A percentile compares a stretch with the other conserved stretches of the same genome.
phyloP scores from a whole-genome alignment of 495 filamentous ascomycete species.

The Aspergillus coremiiformis region DNA sequence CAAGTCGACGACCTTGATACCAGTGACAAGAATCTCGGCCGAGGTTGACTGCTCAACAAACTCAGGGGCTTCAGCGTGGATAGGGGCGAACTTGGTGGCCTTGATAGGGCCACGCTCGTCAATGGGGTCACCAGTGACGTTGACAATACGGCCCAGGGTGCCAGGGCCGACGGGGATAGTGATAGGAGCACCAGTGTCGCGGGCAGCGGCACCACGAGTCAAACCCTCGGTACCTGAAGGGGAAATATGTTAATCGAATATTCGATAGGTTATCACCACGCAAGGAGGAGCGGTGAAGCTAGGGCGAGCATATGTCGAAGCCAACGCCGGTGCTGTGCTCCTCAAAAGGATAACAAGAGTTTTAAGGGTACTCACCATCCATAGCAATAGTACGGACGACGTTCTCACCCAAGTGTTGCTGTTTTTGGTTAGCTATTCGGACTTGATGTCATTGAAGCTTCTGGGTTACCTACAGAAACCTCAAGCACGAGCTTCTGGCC shows the following conservation, averaged over 20 bases:
- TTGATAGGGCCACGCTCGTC: slow-evolving; percentile 99
- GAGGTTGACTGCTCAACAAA: slow-evolving; percentile 93
- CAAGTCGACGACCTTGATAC: slow-evolving; percentile 99
- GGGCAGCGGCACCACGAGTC: slow-evolving; percentile 74
- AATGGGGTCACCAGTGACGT: slow-evolving; percentile 99
- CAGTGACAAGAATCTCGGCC: slow-evolving; percentile 94
- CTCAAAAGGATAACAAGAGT: background rate
- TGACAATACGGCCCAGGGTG: slow-evolving; percentile 98
- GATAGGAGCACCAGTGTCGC: slow-evolving; percentile 91
- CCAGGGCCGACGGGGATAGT: slow-evolving; percentile 92
- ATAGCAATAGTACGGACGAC: slow-evolving; percentile 99
- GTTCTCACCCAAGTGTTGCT: slow-evolving; percentile 99
- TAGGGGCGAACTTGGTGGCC: slow-evolving; percentile 74
- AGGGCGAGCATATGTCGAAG: background rate
- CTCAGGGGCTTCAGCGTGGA: slow-evolving; percentile 84
- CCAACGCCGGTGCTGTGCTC: background rate
- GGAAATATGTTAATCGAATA: background rate
- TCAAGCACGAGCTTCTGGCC: slow-evolving; percentile 94
- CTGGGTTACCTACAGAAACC: slow-evolving; percentile 70
- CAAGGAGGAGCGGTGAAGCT: background rate
- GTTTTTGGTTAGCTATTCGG: slow-evolving; percentile 23
- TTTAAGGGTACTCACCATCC: slow-evolving; percentile 66
- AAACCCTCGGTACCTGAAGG: slow-evolving; percentile 93
- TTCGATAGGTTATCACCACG: background rate
- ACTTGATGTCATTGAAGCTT: slow-evolving; percentile 17